Conservation (phyloP, 768 basidiomycete genomes). For the Kwoniella newhampshirensis region DNA sequence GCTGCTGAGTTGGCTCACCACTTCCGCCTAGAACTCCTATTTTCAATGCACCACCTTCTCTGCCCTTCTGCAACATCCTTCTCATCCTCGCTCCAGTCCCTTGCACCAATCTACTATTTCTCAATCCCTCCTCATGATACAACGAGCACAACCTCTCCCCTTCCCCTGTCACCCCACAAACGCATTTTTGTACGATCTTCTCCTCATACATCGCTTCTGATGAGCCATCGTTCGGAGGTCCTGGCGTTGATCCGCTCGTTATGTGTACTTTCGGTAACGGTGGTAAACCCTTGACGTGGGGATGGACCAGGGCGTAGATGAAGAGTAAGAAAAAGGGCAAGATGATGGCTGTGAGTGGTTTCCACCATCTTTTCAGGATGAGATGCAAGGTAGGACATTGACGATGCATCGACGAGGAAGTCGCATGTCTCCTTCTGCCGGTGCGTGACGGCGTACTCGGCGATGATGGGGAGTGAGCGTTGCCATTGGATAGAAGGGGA, state of each 20-base stretch:
- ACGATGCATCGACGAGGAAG: constrained; percentile 2
- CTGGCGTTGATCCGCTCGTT: constrained; percentile 1
- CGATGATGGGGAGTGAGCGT: not conserved
- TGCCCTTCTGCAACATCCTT: constrained; percentile 38
- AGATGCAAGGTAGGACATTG: constrained; percentile 1
- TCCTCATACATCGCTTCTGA: constrained; percentile 13
- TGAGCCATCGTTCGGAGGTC: not conserved
- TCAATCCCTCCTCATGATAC: constrained; percentile 41
- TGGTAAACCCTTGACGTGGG: constrained; percentile 41
- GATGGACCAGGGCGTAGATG: constrained; percentile 36
- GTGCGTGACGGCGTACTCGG: not conserved
- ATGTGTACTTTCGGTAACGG: constrained; percentile 33
- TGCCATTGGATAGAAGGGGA: constrained; percentile 1
- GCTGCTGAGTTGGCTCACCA: constrained; percentile 34
- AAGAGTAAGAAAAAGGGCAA: constrained; percentile 34
- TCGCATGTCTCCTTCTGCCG: not conserved
- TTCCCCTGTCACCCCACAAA: constrained; percentile 32
- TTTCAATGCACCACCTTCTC: constrained; percentile 34
- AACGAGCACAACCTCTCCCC: constrained; percentile 40
- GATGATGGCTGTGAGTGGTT: constrained; percentile 24
- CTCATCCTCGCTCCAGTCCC: constrained; percentile 44
- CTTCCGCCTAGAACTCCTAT: constrained; percentile 50
- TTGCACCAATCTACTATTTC: constrained; percentile 27
- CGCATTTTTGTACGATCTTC: constrained; percentile 22
- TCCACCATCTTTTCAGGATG: constrained; percentile 28